These are phyloP conservation scores for Fusarium paranaense DNA, from an alignment of 2,329 filamentous ascomycete species.

Conservation along the genomic window DNA sequence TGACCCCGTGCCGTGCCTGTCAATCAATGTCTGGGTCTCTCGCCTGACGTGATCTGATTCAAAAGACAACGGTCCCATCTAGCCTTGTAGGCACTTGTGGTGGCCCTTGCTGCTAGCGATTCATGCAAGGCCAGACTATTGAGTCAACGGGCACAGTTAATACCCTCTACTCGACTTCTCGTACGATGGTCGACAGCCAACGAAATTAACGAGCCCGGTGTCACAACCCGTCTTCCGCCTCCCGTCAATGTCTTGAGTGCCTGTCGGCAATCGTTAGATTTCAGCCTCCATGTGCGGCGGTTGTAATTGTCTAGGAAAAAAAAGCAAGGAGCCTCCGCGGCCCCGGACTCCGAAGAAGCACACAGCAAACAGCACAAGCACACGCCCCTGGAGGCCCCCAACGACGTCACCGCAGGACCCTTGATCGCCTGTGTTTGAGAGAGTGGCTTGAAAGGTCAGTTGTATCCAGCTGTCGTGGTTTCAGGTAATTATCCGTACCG, in stretches of 20 bases:
- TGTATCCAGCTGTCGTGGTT: slow-evolving; percentile 15
- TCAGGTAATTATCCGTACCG: slow-evolving; percentile 20
- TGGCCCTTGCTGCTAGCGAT: slow-evolving; percentile 19
- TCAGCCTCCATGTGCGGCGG: slow-evolving; percentile 7
- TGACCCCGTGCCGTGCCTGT: not conserved
- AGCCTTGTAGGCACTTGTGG: not conserved
- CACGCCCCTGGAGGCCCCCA: not conserved
- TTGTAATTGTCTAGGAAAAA: not conserved
- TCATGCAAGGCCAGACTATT: slow-evolving; percentile 32
- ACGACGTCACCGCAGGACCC: not conserved
- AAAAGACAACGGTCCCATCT: slow-evolving; percentile 5
- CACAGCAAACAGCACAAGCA: not conserved
- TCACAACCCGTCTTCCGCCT: not conserved
- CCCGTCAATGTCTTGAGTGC: not conserved
- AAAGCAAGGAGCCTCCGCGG: not conserved
- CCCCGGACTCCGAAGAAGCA: not conserved
- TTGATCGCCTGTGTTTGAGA: not conserved
- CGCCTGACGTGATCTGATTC: slow-evolving; percentile 19
- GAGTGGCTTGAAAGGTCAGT: slow-evolving; percentile 3
- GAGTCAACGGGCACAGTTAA: slow-evolving; percentile 11
- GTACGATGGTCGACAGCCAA: slow-evolving; percentile 22
- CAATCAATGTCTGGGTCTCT: slow-evolving; percentile 5
- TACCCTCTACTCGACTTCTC: not conserved
- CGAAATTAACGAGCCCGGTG: slow-evolving; percentile 20
- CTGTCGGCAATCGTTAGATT: not conserved